A percentile compares a stretch with the other conserved stretches of the same genome.
Evolutionary conservation across 768 basidiomycete genomes (phyloP).

Genomic region (Tricholoma furcatifolium): DNA sequence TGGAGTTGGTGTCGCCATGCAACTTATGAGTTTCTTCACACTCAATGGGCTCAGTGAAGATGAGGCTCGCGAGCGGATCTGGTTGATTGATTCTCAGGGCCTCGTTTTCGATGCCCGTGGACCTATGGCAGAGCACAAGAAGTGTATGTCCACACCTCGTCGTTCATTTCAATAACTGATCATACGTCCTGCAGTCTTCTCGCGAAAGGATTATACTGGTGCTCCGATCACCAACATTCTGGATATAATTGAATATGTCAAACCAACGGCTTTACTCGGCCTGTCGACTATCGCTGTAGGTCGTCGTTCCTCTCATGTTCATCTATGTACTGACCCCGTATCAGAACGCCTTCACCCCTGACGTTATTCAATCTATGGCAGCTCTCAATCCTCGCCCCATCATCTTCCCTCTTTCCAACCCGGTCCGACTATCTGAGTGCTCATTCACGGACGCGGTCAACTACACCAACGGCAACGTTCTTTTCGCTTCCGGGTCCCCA

Average conservation of each 20-base stretch:
- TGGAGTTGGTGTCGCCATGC: constrained; percentile 89
- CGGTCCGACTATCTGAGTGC: constrained; percentile 78
- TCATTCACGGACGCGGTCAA: constrained; percentile 74
- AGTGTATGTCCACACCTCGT: constrained; percentile 45
- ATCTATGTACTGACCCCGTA: background rate
- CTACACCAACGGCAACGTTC: constrained; percentile 68
- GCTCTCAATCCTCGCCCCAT: constrained; percentile 80
- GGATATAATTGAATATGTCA: constrained; percentile 77
- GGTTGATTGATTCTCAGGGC: constrained; percentile 85
- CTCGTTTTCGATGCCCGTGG: constrained; percentile 78
- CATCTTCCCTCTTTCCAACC: constrained; percentile 92
- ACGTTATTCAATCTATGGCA: constrained; percentile 75
- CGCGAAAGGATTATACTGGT: constrained; percentile 76
- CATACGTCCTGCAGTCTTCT: constrained; percentile 57
- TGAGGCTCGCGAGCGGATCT: constrained; percentile 76
- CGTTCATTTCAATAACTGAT: background rate
- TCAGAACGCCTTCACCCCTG: constrained; percentile 71
- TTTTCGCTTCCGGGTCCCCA: constrained; percentile 89
- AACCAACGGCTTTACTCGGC: constrained; percentile 87
- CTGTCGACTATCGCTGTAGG: constrained; percentile 78
- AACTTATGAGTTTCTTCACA: constrained; percentile 87
- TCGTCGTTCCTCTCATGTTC: background rate
- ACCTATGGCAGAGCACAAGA: constrained; percentile 78
- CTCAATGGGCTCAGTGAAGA: constrained; percentile 73
- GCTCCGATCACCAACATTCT: constrained; percentile 72